Evolutionary conservation across 164 flowering plant species (phyloP), one percentile per base, ranked within the genome.

Genomic region (Annona squamosa): DNA sequence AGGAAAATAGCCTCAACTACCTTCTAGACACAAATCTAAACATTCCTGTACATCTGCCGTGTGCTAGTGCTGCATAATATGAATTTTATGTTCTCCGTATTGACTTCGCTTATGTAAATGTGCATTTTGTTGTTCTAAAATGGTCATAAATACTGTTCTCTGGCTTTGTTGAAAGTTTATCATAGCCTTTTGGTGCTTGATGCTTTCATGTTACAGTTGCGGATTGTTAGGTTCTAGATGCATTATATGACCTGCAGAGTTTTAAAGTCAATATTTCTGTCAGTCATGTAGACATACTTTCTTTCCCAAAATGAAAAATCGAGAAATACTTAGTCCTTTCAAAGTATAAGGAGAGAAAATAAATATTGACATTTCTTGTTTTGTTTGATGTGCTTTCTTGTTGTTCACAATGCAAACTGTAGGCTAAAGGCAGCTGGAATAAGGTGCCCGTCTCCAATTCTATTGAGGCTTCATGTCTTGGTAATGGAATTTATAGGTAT

Each of bases 401-500:
- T 48, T 37, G 26, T 42, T 43, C n/a, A 19, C 59, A 10, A 41
- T 26, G 16, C 19, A 42, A 9, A 57, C 9, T 83, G 78, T 87
- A 93, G 99, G 88, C 67, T 93, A 66, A 90, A 84, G 74, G 95
- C 94, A 68, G 93, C 97, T 5, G 99, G 98, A 81, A 90, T 93
- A 57, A 86, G 95, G 81, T 96, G 97, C 76, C 99, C 98, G 19
- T 74, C 88, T 77, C 90, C 97, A 45, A 12, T 76, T 72, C 89
- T 86, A 47, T 79, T 96, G 85, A 86, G 90, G 77, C 91, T 88
- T 78, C 98, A 96, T 86, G 99, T 96, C 76, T 82, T 96, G 77
- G 99, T 93, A 70, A 96, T 96, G 99, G 97, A 96, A 80, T 96
- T 96, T 78, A 92, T 96, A 83, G 99, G 98, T 93, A 84, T 4